Base-by-base conservation (phyloP, 2,329 filamentous ascomycete species). In the Alternaria dauci region DNA sequence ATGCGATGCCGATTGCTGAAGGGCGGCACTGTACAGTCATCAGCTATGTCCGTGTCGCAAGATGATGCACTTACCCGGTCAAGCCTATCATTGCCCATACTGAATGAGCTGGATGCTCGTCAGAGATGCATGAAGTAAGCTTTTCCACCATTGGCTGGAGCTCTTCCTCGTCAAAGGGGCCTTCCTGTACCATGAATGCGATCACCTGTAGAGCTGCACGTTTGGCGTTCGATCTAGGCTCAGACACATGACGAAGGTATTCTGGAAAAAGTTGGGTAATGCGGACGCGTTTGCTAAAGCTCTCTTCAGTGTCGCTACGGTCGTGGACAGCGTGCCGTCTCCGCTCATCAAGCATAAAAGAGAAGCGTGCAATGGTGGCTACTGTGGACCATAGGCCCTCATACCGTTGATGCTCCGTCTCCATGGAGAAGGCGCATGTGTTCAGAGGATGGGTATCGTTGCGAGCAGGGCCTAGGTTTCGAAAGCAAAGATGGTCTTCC, bases 51-150 rank as follows among this genome's bases (percentile, higher is more conserved):
- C 8, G 43, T 59, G 26, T 39, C 30, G 41, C 23, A 14, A 16
- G 5, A 14, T 42, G 26, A 20, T 12, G 23, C 8, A 78, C 84
- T 73, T 81, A 94, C 92, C 91, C 92, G 63, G 92, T 84, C 73
- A 93, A 87, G n/a, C 89, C 90, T 53, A 97, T 77, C 82, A 96
- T 88, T 18, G 93, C 90, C 95, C 95, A 99, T 0, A 89, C 92
- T 8, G 89, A 86, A 41, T 77, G 74, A 23, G 67, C 71, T 5
- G 72, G 56, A 66, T 90, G 88, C 70, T 96, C 94, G 71, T 95
- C 91, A 9, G 86, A 84, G 43, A 91, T 86, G 54, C 85, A 83
- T 11, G 80, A 77, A 16, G 84, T 79, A 16, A 96, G 79, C 43
- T 86, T 84, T 8, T 84, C 82, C 3, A 95, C 73, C 4, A 90